These are phyloP conservation scores for Claviceps digitariae DNA, from an alignment of 2,329 filamentous ascomycete species.

Conservation along the genomic window DNA sequence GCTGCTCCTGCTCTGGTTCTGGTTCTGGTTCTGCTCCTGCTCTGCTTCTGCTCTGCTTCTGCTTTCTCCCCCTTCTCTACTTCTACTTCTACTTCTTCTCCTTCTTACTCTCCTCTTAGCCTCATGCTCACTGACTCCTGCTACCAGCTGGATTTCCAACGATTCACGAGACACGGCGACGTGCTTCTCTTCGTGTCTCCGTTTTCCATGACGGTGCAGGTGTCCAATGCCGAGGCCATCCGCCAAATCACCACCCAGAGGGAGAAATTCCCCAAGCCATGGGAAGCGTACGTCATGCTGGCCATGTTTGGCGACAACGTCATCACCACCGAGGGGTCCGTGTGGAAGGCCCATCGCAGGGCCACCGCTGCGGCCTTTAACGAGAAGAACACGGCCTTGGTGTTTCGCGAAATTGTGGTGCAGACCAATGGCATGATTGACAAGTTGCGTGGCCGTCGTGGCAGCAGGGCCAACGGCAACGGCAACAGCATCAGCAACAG, in stretches of 20 bases:
- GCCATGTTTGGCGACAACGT: conserved; percentile 54
- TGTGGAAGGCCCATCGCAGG: conserved; percentile 63
- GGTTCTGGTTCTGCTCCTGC: background rate
- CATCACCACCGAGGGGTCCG: conserved; percentile 51
- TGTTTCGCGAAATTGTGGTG: conserved; percentile 46
- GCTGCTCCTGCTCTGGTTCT: too few relatives aligned
- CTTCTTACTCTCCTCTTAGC: conserved; percentile 18
- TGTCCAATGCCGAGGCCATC: conserved; percentile 51
- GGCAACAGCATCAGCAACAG: conserved; percentile 10
- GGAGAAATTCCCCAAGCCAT: conserved; percentile 49
- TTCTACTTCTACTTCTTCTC: background rate
- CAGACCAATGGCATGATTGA: conserved; percentile 51
- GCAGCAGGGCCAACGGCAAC: too few relatives aligned
- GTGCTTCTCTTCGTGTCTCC: conserved; percentile 52
- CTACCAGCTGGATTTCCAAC: conserved; percentile 39
- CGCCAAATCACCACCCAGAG: conserved; percentile 51
- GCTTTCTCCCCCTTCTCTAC: background rate
- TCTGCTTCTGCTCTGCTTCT: too few relatives aligned
- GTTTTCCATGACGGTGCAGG: conserved; percentile 35
- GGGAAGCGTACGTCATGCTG: conserved; percentile 22
- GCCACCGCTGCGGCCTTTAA: conserved; percentile 60
- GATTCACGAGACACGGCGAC: conserved; percentile 48
- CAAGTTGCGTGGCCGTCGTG: conserved; percentile 33
- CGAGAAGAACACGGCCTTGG: conserved; percentile 58
- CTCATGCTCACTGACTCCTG: conserved; percentile 46